These are phyloP conservation scores for Leptomonas pyrrhocoris DNA, from an alignment of 208 protist species.

Conservation along the genomic window DNA sequence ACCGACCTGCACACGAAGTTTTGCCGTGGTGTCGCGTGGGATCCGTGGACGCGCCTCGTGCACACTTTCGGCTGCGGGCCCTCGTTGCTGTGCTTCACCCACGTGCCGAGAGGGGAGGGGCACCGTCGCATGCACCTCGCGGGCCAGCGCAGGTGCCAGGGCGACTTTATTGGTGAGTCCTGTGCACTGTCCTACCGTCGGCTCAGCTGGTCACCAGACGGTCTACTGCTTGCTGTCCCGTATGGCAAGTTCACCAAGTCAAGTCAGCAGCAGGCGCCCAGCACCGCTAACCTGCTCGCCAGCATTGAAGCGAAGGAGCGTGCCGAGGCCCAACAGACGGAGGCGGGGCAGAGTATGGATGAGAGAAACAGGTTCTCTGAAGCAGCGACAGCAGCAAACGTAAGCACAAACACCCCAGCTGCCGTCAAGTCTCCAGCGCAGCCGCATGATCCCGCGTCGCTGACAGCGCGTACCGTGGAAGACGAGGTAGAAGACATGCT, in stretches of 20 bases:
- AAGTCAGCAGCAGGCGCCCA: constrained; percentile 5
- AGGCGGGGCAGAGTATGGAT: not conserved
- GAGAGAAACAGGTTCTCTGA: not conserved
- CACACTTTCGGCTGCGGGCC: constrained; percentile 73
- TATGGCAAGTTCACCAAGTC: constrained; percentile 63
- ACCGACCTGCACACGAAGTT: constrained; percentile 75
- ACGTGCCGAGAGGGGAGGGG: constrained; percentile 38
- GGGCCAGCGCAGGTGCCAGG: constrained; percentile 60
- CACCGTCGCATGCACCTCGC: constrained; percentile 52
- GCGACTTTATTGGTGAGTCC: constrained; percentile 78
- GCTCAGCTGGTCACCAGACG: constrained; percentile 82
- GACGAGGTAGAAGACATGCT: constrained; percentile 57
- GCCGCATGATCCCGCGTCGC: not conserved
- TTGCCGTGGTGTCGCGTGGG: constrained; percentile 88
- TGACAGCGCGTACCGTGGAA: constrained; percentile 9
- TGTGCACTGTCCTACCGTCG: constrained; percentile 81
- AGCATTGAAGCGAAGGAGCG: constrained; percentile 38
- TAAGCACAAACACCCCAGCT: not conserved
- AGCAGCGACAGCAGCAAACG: not conserved
- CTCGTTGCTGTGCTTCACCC: constrained; percentile 71
- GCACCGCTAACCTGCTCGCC: constrained; percentile 31
- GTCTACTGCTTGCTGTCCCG: constrained; percentile 73
- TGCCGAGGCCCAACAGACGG: constrained; percentile 15
- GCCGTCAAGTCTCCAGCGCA: not conserved
- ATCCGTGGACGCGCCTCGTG: constrained; percentile 77